Percentiles rank a stretch among this genome's conserved stretches.
These are phyloP conservation scores for Epichloe scottii DNA, from an alignment of 2,329 filamentous ascomycete genomes.

Conservation along the genomic window DNA sequence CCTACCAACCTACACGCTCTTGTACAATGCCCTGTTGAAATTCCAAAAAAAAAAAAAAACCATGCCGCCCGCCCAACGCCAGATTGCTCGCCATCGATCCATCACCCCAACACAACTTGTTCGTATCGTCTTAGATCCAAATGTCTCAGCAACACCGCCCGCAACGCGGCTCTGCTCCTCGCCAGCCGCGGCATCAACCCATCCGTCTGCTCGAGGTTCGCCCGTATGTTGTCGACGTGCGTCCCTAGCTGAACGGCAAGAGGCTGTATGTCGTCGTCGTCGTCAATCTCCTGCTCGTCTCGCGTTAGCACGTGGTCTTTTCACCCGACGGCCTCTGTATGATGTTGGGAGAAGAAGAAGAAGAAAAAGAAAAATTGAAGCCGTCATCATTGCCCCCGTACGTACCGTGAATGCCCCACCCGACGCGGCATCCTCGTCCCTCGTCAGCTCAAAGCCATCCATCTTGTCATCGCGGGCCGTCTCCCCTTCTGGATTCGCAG, in stretches of 20 bases:
- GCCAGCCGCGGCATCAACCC: constrained; percentile 36
- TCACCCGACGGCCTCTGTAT: too few species aligned
- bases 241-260: constrained; percentile 36
- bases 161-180: constrained; percentile 35
- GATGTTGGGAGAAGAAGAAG: not conserved
- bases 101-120: constrained; percentile 30
- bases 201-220: constrained; percentile 41
- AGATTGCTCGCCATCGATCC: too few species aligned
- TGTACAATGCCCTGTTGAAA: too few species aligned
- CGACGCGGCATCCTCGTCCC: not conserved
- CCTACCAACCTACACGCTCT: not conserved
- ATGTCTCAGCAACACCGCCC: constrained; percentile 33
- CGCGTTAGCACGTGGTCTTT: too few species aligned
- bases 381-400: not conserved
- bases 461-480: constrained; percentile 1
- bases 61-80: too few species aligned
- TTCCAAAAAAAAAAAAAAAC: too few species aligned
- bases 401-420: constrained; percentile 10
- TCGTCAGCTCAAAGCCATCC: constrained; percentile 4
- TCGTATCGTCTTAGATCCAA: constrained; percentile 34
- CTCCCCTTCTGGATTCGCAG: constrained; percentile 7
- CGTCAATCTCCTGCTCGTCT: not conserved
- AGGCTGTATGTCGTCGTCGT: constrained; percentile 29
- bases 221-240: constrained; percentile 44
- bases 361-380: not conserved